These are phyloP conservation scores for Pseudogymnoascus sp. DNA, from an alignment of 2,329 filamentous ascomycete species.

Conservation along the genomic window DNA sequence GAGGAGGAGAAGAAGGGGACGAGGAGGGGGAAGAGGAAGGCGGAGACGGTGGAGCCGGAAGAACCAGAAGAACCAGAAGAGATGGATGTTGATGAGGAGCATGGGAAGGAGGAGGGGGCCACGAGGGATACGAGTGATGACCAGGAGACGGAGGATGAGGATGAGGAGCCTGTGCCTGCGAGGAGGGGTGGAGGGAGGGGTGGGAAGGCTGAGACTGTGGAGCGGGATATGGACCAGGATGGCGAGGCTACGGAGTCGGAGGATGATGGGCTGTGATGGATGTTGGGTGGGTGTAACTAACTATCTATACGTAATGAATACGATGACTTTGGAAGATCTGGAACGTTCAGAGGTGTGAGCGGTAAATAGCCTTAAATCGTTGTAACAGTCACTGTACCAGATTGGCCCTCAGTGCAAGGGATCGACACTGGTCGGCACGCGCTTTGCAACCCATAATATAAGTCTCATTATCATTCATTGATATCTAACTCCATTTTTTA, in stretches of 20 bases:
- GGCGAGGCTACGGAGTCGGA: constrained; percentile 26
- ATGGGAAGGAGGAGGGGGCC: neutral
- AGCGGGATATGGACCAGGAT: constrained; percentile 8
- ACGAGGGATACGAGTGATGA: constrained; percentile 15
- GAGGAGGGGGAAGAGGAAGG: constrained; percentile 44
- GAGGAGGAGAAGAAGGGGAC: constrained; percentile 26
- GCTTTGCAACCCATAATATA: neutral
- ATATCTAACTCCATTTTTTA: neutral
- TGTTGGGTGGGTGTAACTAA: neutral
- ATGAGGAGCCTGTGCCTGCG: neutral
- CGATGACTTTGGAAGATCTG: neutral
- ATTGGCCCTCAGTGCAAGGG: neutral
- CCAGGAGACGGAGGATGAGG: constrained; percentile 10
- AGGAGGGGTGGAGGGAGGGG: neutral
- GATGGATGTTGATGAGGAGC: constrained; percentile 40
- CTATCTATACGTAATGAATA: neutral
- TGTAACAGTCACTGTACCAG: neutral
- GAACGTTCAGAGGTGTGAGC: neutral
- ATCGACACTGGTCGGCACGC: neutral
- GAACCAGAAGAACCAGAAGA: constrained; percentile 30
- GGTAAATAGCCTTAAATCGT: neutral
- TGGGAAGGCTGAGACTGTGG: neutral
- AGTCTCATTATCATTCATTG: neutral
- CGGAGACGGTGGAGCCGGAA: constrained; percentile 25
- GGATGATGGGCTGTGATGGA: constrained; percentile 23